Evolutionary conservation across 148 eudicot species (phyloP).

Genomic region (Rhododendron ovatum): DNA sequence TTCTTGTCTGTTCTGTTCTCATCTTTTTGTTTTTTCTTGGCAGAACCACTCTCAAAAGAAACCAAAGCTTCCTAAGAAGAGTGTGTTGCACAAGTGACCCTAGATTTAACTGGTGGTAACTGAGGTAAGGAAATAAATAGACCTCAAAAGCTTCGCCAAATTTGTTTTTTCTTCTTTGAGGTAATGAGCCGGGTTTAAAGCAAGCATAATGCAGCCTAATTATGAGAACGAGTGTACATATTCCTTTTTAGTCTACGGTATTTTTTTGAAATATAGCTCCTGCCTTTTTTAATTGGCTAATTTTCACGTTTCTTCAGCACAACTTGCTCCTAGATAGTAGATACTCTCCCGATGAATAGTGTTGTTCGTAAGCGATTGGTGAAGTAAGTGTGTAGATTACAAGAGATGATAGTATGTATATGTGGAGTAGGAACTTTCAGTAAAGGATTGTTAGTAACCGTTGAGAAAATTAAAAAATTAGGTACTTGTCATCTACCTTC

Average conservation of each 20-base stretch:
- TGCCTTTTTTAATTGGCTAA: not conserved
- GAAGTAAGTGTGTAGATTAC: not conserved
- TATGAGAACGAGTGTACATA: not conserved
- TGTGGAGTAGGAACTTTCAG: no score
- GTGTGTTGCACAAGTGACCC: conserved; percentile 71
- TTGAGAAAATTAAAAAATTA: not conserved
- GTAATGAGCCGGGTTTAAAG: not conserved
- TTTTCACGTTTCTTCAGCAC: not conserved
- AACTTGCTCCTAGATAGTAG: not conserved
- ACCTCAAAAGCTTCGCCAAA: not conserved
- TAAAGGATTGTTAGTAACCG: not conserved
- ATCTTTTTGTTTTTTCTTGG: not conserved
- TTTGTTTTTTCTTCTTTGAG: not conserved
- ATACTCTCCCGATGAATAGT: not conserved
- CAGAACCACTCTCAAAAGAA: conserved; percentile 66
- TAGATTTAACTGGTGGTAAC: not conserved
- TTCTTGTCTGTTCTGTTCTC: not conserved
- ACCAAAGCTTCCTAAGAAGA: conserved; percentile 53
- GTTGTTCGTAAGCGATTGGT: not conserved
- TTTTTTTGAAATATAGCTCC: not conserved
- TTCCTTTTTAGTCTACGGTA: not conserved
- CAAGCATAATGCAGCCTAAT: not conserved
- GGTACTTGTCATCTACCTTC: not conserved
- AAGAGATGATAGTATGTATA: not conserved
- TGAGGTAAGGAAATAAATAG: not conserved